Percentiles rank a stretch among this genome's conserved stretches.
Evolutionary conservation across 1,284 basidiomycete genomes (phyloP).

Genomic region (Cryptococcus sp.): DNA sequence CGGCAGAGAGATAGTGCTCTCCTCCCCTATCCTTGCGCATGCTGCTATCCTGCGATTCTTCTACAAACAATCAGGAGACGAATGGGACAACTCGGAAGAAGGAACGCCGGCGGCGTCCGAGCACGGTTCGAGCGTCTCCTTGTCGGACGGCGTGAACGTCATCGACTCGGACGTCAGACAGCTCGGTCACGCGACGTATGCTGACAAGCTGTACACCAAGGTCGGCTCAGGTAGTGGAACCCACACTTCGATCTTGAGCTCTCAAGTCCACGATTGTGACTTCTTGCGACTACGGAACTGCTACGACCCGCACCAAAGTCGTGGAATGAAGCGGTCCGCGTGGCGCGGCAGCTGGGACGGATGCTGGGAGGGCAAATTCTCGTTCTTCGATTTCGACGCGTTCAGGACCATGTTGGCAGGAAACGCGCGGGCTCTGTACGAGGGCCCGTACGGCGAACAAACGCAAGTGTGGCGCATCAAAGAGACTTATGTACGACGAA

Average conservation of each 20-base stretch:
- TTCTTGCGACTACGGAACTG: conserved; percentile 51
- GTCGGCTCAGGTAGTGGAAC: neutral
- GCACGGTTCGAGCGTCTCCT: neutral
- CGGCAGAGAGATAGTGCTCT: conserved; percentile 37
- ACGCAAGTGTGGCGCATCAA: conserved; percentile 60
- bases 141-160: neutral
- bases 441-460: conserved; percentile 59
- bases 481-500: conserved; percentile 55
- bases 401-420: conserved; percentile 56
- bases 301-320: conserved; percentile 49
- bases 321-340: conserved; percentile 52
- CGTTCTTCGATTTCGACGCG: conserved; percentile 61
- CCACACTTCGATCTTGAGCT: conserved; percentile 16
- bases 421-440: conserved; percentile 52
- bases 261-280: conserved; percentile 30
- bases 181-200: neutral
- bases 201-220: neutral
- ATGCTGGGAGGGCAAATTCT: conserved; percentile 60
- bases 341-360: conserved; percentile 56
- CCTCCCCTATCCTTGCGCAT: conserved; percentile 49
- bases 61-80: conserved; percentile 14
- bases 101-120: conserved; percentile 14
- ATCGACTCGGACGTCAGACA: neutral
- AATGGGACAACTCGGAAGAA: conserved; percentile 11
- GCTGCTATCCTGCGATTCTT: conserved; percentile 54